Conservation (phyloP, 225 moss, liverwort and hornwort species). For the Asterella californica region DNA sequence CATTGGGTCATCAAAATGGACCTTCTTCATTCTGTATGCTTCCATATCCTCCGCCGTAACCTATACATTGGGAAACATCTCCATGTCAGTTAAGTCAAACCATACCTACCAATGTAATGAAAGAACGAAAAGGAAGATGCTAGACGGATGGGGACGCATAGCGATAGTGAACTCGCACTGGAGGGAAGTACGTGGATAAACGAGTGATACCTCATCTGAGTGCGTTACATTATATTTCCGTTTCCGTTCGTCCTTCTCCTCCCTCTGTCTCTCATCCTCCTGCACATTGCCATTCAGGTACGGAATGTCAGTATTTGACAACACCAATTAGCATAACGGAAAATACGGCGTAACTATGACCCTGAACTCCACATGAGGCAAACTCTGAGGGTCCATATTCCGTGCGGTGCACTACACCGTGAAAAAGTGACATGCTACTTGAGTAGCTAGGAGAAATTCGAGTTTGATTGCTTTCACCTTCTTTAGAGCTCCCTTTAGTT, state of each 20-base stretch:
- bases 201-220: conserved; percentile 62
- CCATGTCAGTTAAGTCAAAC: background rate
- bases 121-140: background rate
- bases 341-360: background rate
- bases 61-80: conserved; percentile 21
- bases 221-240: conserved; percentile 92
- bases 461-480: conserved; percentile 43
- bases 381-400: background rate
- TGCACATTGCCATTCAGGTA: conserved; percentile 27
- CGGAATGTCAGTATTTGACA: background rate
- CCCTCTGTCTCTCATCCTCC: conserved; percentile 84
- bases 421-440: background rate
- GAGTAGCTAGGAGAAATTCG: background rate
- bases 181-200: background rate
- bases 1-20: conserved; percentile 96
- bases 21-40: conserved; percentile 98
- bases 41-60: conserved; percentile 98
- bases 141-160: background rate
- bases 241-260: conserved; percentile 97
- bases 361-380: background rate
- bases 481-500: conserved; percentile 85
- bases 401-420: background rate
- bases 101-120: background rate
- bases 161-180: background rate
- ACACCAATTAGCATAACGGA: background rate